phyloP scores from a whole-genome alignment of 192 early-diverging fungal genomes.

The Jimgerdemannia lactiflua region DNA sequence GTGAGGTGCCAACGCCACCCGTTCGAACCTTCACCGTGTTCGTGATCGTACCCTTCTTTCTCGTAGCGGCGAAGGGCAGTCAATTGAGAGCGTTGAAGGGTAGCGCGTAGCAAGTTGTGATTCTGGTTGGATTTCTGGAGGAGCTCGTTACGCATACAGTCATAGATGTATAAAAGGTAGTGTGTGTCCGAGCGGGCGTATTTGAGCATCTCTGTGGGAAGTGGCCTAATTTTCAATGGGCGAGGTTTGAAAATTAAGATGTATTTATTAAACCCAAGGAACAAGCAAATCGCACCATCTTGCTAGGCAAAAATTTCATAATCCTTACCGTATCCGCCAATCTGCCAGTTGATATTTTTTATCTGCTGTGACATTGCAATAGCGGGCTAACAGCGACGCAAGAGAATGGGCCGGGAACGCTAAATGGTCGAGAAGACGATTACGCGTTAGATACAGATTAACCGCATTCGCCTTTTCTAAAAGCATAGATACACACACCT shows the following conservation, averaged over 20 bases:
- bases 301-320: background rate
- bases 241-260: background rate
- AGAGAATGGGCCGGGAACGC: conserved; percentile 77
- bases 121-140: conserved; percentile 59
- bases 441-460: background rate
- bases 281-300: too few relatives aligned
- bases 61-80: conserved; percentile 69
- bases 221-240: conserved; percentile 55
- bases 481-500: conserved; percentile 19
- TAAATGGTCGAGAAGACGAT: conserved; percentile 5
- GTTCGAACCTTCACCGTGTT: conserved; percentile 66
- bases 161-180: conserved; percentile 93
- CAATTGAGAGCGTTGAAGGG: conserved; percentile 61
- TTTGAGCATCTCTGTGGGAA: conserved; percentile 86
- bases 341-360: conserved; percentile 96
- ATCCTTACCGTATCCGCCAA: conserved; percentile 84
- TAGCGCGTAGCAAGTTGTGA: conserved; percentile 61
- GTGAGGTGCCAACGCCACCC: conserved; percentile 76
- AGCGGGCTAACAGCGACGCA: conserved; percentile 76
- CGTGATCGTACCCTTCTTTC: conserved; percentile 85
- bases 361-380: conserved; percentile 80
- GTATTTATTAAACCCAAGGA: too few relatives aligned
- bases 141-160: conserved; percentile 86
- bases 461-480: background rate
- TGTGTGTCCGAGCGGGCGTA: conserved; percentile 97